Conservation (phyloP, 2,329 filamentous ascomycete genomes). For the Orbilia javanica region DNA sequence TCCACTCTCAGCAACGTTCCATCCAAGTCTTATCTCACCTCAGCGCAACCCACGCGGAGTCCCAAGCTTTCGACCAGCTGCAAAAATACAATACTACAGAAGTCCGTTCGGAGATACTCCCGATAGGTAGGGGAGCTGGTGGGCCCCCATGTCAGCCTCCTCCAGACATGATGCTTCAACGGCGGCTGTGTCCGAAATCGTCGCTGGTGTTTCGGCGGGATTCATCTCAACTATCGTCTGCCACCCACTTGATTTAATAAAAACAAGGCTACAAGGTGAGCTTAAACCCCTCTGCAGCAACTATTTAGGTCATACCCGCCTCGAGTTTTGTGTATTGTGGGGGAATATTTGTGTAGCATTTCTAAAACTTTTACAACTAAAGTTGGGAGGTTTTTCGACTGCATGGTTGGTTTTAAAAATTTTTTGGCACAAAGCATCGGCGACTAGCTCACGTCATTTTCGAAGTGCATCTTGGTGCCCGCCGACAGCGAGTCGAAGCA, state of each 20-base stretch:
- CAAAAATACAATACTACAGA: not conserved
- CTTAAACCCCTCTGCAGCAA: constrained; percentile 29
- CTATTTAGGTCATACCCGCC: not conserved
- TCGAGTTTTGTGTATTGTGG: not conserved
- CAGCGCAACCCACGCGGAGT: constrained; percentile 6
- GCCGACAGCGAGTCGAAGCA: not conserved
- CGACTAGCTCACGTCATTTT: constrained; percentile 41
- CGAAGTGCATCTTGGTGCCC: constrained; percentile 1
- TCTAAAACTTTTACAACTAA: not conserved
- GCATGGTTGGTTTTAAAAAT: constrained; percentile 59
- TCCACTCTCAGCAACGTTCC: not conserved
- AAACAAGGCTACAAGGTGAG: constrained; percentile 91
- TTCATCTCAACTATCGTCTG: constrained; percentile 86
- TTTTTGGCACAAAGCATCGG: constrained; percentile 69
- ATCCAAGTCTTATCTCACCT: not conserved
- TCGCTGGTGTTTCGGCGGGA: constrained; percentile 90
- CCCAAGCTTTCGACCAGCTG: not conserved
- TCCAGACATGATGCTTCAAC: constrained; percentile 68
- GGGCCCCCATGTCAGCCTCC: constrained; percentile 46
- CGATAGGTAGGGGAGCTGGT: constrained; percentile 7
- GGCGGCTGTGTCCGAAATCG: constrained; percentile 84
- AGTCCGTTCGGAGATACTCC: not conserved
- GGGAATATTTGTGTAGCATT: constrained; percentile 3
- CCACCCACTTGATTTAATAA: constrained; percentile 94
- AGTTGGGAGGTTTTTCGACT: not conserved